Conservation (phyloP, 345 rosid genomes). For the Eucalyptus leucophloia region DNA sequence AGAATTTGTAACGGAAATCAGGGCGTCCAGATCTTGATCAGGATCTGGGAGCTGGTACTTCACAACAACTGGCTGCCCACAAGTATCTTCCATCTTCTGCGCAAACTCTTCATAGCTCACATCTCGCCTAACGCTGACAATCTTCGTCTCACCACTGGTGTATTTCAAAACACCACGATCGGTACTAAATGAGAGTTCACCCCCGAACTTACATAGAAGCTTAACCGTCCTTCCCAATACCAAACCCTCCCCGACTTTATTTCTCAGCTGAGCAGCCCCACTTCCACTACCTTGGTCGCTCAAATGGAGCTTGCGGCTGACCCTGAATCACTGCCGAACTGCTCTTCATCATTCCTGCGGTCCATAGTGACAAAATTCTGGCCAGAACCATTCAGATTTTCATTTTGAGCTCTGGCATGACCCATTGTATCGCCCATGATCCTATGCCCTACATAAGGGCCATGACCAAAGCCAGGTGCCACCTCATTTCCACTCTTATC, state of each 20-base stretch:
- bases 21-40: slow-evolving; percentile 68
- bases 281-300: slow-evolving; percentile 15
- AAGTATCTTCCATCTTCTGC: slow-evolving; percentile 39
- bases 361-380: background rate
- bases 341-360: background rate
- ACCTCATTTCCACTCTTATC: slow-evolving; percentile 26
- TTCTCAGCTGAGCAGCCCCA: slow-evolving; percentile 25
- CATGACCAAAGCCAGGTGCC: slow-evolving; percentile 9
- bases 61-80: slow-evolving; percentile 37
- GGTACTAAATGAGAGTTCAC: slow-evolving; percentile 56
- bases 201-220: slow-evolving; percentile 64
- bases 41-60: slow-evolving; percentile 74
- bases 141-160: slow-evolving; percentile 53
- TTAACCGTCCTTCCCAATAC: slow-evolving; percentile 43
- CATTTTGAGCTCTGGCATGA: slow-evolving; percentile 12
- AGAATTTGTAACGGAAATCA: slow-evolving; percentile 47
- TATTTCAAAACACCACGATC: slow-evolving; percentile 55
- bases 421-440: slow-evolving; percentile 25
- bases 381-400: background rate
- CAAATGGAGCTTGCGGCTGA: background rate
- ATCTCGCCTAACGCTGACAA: slow-evolving; percentile 39
- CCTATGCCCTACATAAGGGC: slow-evolving; percentile 24
- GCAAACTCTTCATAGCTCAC: slow-evolving; percentile 27
- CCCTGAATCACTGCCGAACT: slow-evolving; percentile 1
- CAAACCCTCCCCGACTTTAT: slow-evolving; percentile 44